These are phyloP conservation scores for Parafenestella ontariensis DNA, from an alignment of 2,329 filamentous ascomycete species.

Conservation along the genomic window DNA sequence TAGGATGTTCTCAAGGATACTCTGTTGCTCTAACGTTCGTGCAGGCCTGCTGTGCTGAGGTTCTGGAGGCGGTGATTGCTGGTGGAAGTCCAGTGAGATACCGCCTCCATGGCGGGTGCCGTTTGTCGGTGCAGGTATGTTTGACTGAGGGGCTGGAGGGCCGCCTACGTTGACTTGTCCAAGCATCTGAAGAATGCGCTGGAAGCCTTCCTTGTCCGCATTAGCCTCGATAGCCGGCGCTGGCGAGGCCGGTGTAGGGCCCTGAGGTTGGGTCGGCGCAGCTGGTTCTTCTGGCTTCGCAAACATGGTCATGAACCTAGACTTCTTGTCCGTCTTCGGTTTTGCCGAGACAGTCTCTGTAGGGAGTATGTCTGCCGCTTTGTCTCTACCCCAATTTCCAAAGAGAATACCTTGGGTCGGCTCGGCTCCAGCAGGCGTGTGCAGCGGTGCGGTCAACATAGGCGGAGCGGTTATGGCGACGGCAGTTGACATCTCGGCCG, in stretches of 20 bases:
- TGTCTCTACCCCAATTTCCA: conserved; percentile 63
- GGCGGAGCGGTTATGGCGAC: conserved; percentile 27
- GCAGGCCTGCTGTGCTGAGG: conserved; percentile 30
- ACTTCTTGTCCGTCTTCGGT: conserved; percentile 71
- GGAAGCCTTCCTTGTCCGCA: conserved; percentile 85
- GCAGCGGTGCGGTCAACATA: conserved; percentile 53
- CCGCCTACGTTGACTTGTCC: conserved; percentile 55
- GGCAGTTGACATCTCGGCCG: conserved; percentile 26
- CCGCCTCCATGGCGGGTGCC: conserved; percentile 39
- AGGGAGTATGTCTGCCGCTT: conserved; percentile 47
- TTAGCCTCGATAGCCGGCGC: conserved; percentile 51
- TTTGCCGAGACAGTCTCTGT: conserved; percentile 43
- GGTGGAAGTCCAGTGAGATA: conserved; percentile 40
- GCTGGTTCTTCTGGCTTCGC: conserved; percentile 49
- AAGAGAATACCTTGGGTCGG: conserved; percentile 81
- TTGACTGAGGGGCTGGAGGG: conserved; percentile 25
- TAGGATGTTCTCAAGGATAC: conserved; percentile 46
- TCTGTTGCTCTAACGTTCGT: conserved; percentile 45
- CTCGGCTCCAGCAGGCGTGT: conserved; percentile 70
- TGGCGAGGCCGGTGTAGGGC: conserved; percentile 28
- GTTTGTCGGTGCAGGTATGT: conserved; percentile 32
- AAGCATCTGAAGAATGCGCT: conserved; percentile 81
- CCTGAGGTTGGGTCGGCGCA: conserved; percentile 18
- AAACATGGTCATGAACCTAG: conserved; percentile 82
- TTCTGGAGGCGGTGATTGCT: conserved; percentile 41